Evolutionary conservation across 257 asterid genomes (phyloP), one percentile per base, ranked within the genome.

Genomic region (Galeopsis tetrahit): DNA sequence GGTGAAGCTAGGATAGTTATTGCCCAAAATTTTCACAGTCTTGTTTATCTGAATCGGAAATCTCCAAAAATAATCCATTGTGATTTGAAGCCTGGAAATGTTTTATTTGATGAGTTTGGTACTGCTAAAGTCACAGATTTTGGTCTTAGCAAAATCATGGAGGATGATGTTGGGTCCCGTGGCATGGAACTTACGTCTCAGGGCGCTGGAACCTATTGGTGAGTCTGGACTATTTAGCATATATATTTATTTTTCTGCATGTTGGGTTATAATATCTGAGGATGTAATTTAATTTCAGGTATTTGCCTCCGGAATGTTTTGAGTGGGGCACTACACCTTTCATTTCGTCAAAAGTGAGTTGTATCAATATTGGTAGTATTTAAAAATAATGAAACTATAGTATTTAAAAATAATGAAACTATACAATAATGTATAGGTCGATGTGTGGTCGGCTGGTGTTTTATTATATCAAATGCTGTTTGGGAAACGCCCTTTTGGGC

Each of bases 151-250:
- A 95, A 95, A 93, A 95, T 95, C 58, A 96, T 95, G 68, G 99
- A 95, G 85, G 96, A 90, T 70, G 85, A 92, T 82, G 99, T 92
- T 72, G 99, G 99, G 68, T 95, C 99, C 66, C 97, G 87, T 78
- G 99, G 99, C 76, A 95, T 95, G 99, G 99, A 95, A 82, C 98
- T 95, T 72, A 95, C 99, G 2, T 95, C 99, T 44, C 99, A 95
- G 78, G 99, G 99, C 35, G 99, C 99, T 21, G 99, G 99, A 78
- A 95, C 99, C 49, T 95, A 95, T 85, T 95, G 99, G 99, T 95
- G 73, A 88, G 96, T 83, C 58, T 66, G 51, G 57, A 69, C 28
- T 43, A 53, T 38, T 36, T 43, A 4, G 57, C 70, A 58, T 49
- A 21, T 21, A 21, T 21, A 21, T 21, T 21, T 14, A 5, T 63